Percentiles rank a stretch among this genome's conserved stretches.
Conservation (phyloP, 345 rosid genomes). For the Syzygium grande region DNA sequence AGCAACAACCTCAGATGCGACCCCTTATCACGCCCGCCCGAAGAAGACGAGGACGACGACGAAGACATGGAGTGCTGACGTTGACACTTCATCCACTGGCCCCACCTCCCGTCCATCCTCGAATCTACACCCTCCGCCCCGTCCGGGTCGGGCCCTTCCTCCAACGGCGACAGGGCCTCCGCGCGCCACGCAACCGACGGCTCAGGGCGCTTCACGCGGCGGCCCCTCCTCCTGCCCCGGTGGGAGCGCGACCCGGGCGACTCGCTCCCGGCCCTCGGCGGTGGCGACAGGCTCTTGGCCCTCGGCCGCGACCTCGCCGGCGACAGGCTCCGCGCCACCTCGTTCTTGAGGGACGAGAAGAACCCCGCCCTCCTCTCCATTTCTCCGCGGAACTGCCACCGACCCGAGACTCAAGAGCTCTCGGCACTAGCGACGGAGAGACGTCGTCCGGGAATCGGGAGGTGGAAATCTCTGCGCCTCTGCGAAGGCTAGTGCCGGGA, state of each 20-base stretch:
- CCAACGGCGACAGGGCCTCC: constrained; percentile 30
- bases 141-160: constrained; percentile 34
- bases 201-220: neutral
- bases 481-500: neutral
- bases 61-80: constrained; percentile 1
- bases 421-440: neutral
- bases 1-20: constrained; percentile 35
- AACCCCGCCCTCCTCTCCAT: constrained; percentile 2
- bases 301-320: constrained; percentile 10
- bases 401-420: neutral
- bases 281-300: neutral
- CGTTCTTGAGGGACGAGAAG: constrained; percentile 13
- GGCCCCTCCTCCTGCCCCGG: neutral
- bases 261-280: constrained; percentile 4
- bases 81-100: constrained; percentile 34
- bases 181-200: constrained; percentile 2
- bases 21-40: neutral
- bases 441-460: neutral
- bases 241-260: constrained; percentile 5
- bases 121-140: constrained; percentile 6
- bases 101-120: constrained; percentile 23
- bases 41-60: constrained; percentile 6
- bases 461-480: neutral
- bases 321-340: constrained; percentile 13
- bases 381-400: neutral